These are phyloP conservation scores for Lactarius quietus DNA, from an alignment of 768 basidiomycete species.

Conservation along the genomic window DNA sequence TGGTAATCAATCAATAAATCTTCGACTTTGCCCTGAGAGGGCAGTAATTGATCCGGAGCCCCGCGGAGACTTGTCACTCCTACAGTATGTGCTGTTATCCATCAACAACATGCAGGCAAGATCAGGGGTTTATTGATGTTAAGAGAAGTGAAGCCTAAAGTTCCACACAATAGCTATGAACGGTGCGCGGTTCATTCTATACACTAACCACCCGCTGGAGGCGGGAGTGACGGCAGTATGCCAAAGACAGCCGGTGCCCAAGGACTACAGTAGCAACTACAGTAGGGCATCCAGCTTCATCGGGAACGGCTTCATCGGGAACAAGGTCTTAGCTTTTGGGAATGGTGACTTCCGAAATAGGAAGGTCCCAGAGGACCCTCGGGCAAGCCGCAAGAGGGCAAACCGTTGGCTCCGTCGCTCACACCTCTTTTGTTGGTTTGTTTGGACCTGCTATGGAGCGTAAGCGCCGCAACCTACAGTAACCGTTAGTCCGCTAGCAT, in stretches of 20 bases:
- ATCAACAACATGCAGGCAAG: background rate
- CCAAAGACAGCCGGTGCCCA: background rate
- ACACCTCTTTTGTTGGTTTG: background rate
- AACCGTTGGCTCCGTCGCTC: background rate
- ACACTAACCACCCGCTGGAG: background rate
- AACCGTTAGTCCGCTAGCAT: background rate
- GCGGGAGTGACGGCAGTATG: background rate
- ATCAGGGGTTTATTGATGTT: background rate
- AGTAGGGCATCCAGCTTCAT: background rate
- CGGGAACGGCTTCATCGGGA: background rate
- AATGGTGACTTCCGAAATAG: background rate
- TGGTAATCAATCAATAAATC: background rate
- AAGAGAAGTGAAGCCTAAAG: background rate
- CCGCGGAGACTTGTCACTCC: conserved; percentile 7
- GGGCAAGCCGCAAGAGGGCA: background rate
- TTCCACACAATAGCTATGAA: conserved; percentile 1
- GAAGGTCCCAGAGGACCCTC: background rate
- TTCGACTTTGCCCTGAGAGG: background rate
- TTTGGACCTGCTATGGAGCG: background rate
- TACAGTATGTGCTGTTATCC: conserved; percentile 1
- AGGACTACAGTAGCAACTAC: background rate
- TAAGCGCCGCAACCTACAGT: background rate
- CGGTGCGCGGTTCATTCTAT: background rate
- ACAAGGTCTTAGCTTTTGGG: background rate
- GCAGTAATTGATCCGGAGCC: conserved; percentile 16